Percentiles rank a stretch among this genome's conserved stretches.
Evolutionary conservation across 257 asterid species (phyloP).

Genomic region (Solanum tarapatanum): DNA sequence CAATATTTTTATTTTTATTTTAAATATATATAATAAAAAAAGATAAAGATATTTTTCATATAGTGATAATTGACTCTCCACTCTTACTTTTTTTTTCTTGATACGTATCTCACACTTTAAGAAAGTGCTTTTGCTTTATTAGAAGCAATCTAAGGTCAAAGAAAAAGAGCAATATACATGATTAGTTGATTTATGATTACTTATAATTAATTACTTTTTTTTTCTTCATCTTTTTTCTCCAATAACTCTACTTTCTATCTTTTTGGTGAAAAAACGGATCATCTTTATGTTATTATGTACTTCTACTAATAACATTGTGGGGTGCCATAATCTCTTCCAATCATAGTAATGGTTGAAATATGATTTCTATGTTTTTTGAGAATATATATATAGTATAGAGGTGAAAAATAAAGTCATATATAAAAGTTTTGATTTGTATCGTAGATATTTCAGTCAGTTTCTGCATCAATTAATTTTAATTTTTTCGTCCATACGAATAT

Average conservation of each 20-base stretch:
- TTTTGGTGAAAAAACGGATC: neutral
- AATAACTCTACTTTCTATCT: neutral
- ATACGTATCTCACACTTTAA: neutral
- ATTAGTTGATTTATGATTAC: neutral
- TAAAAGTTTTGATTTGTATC: neutral
- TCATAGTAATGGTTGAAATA: neutral
- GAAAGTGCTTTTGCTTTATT: neutral
- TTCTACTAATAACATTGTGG: neutral
- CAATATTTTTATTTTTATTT: too few species aligned
- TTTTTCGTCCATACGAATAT: accelerated
- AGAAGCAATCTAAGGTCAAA: neutral
- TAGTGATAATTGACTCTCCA: neutral
- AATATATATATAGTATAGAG: neutral
- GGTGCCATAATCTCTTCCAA: neutral
- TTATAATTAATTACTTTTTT: neutral
- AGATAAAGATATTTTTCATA: neutral
- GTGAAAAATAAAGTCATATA: neutral
- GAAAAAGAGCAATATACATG: neutral
- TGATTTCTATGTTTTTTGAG: neutral
- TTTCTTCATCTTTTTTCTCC: neutral
- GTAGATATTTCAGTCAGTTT: neutral
- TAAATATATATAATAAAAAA: neutral
- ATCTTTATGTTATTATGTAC: neutral
- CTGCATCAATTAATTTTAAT: neutral
- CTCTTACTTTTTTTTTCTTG: neutral